phyloP scores from a whole-genome alignment of 345 rosid genomes.

The Eucalyptus sp. region DNA sequence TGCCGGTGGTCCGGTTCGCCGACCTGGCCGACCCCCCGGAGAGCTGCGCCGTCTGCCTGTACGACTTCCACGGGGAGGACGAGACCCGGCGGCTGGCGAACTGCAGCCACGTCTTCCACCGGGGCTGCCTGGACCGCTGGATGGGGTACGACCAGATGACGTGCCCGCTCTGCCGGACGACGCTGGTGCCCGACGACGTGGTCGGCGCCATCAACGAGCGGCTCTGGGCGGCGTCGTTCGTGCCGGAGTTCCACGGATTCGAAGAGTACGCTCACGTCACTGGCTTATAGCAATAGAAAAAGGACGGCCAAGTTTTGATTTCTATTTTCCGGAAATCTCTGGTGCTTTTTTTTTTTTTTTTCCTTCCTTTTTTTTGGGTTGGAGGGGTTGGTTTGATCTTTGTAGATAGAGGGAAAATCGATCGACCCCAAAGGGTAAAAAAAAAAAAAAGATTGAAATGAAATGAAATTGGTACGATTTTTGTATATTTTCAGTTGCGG shows the following conservation, averaged over 20 bases:
- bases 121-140: slow-evolving; percentile 6
- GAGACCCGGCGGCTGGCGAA: slow-evolving; percentile 3
- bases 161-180: slow-evolving; percentile 10
- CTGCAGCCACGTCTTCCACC: slow-evolving; percentile 13
- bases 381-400: neutral
- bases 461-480: neutral
- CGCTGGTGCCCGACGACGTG: slow-evolving; percentile 2
- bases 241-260: neutral
- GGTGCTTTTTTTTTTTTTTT: neutral
- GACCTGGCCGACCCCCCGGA: slow-evolving; percentile 2
- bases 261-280: neutral
- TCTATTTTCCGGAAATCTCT: neutral
- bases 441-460: neutral
- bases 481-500: neutral
- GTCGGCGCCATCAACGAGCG: neutral
- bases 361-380: no score
- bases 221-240: slow-evolving; percentile 2
- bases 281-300: neutral
- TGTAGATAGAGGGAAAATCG: neutral
- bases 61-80: slow-evolving; percentile 4
- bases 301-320: neutral
- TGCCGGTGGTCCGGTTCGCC: slow-evolving; percentile 4
- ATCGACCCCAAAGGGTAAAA: neutral
- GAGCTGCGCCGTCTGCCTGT: slow-evolving; percentile 11
- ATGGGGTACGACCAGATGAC: slow-evolving; percentile 4